Base-by-base conservation (phyloP, 1,139 yeast species). In the Candida tropicalis region DNA sequence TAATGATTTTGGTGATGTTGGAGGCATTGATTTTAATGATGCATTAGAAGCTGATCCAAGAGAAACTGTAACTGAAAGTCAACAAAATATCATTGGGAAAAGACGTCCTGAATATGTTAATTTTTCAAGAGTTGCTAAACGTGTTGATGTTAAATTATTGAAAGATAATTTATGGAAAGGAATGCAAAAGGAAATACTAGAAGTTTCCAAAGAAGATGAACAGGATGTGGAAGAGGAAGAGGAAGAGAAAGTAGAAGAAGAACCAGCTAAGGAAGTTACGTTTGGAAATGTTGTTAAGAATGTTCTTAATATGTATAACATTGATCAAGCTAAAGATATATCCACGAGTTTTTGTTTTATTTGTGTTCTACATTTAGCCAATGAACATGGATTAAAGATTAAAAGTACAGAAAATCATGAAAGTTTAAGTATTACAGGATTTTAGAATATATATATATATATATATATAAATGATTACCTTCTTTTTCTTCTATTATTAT, bases 321-420 rank as follows among this genome's bases (percentile, higher is more conserved):
- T 67, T 4, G 84, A 79, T 40, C 69, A 76, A 39, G 67, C 67
- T 45, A 74, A 73, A 46, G 96, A 90, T 47, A 66, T 90, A 8
- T 87, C 96, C 1, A 89, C 97, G 0, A 85, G 96, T 66, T 87
- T 87, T 62, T 87, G 89, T 57, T 90, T 89, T 57, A 87, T 89
- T 47, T 87, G 96, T 57, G 66, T 88, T 49, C 67, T 89, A 31
- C 97, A 90, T 65, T 72, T 90, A 52, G 96, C 97, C 8, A 90
- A 90, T 59, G 97, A 90, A 58, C 88, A 89, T 57, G 93, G 93
- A 0, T 69, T 90, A 37, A 63, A 71, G 2, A 79, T 93, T n/a
- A 66, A 74, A 13, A 75, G 81, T 48, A 82, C 73, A 29, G 81
- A 75, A 0, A 66, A 68, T 23, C 73, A 79, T 52, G 77, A 76